These are phyloP conservation scores for Austroboletus niveus DNA, from an alignment of 1,284 basidiomycete species.

Conservation along the genomic window DNA sequence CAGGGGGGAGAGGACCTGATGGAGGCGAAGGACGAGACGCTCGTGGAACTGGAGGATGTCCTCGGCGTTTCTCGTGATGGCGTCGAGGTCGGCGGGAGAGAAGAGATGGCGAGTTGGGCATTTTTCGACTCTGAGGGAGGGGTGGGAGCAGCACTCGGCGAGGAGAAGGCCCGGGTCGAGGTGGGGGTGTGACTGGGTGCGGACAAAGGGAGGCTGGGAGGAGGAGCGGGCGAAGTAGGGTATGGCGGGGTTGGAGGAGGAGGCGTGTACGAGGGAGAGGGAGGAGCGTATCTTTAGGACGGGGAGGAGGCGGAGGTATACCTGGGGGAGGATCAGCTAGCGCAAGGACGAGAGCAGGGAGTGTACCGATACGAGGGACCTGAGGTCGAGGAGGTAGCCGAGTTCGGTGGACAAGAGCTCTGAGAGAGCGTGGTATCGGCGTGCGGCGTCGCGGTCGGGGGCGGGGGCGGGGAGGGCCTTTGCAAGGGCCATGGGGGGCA, in stretches of 20 bases:
- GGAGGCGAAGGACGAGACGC: slow-evolving; percentile 61
- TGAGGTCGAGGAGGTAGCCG: slow-evolving; percentile 76
- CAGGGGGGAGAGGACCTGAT: slow-evolving; percentile 51
- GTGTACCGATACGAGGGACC: slow-evolving; percentile 67
- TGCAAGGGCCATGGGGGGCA: slow-evolving; percentile 29
- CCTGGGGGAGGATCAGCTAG: slow-evolving; percentile 31
- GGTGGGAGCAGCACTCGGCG: slow-evolving; percentile 6
- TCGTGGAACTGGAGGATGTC: slow-evolving; percentile 77
- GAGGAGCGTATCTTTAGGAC: slow-evolving; percentile 36
- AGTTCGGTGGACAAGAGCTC: slow-evolving; percentile 85
- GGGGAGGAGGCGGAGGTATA: slow-evolving; percentile 31
- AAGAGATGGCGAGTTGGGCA: slow-evolving; percentile 45
- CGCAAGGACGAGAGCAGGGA: background rate
- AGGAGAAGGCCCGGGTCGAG: slow-evolving; percentile 2
- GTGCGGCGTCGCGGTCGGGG: slow-evolving; percentile 39
- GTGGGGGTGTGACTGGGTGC: slow-evolving; percentile 22
- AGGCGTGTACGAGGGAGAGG: slow-evolving; percentile 32
- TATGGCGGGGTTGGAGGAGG: slow-evolving; percentile 43
- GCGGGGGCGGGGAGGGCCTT: slow-evolving; percentile 22
- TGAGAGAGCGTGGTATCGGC: slow-evolving; percentile 65
- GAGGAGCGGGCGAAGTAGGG: slow-evolving; percentile 35
- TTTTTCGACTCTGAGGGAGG: slow-evolving; percentile 35
- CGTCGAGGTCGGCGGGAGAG: slow-evolving; percentile 51
- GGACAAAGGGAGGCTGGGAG: slow-evolving; percentile 12
- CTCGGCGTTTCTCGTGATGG: slow-evolving; percentile 69